These are phyloP conservation scores for Trichosporon asahii DNA, from an alignment of 1,284 basidiomycete genomes.

Conservation along the genomic window DNA sequence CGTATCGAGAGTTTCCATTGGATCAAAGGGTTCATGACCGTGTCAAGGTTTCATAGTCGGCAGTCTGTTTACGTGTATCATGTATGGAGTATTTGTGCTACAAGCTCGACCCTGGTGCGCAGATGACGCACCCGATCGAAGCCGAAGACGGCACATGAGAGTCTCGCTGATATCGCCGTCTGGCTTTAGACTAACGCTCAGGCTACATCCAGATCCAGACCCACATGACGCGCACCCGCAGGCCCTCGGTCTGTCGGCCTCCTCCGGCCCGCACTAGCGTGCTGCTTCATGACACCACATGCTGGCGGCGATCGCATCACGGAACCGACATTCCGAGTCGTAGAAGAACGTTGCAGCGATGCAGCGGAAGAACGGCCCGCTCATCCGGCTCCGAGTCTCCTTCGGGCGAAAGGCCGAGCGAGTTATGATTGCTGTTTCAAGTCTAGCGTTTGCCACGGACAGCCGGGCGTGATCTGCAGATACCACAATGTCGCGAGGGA, in stretches of 20 bases:
- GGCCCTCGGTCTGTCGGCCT: neutral
- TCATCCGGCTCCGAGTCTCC: neutral
- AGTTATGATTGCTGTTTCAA: no score
- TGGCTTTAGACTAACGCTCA: neutral
- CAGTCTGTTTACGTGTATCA: constrained; percentile 4
- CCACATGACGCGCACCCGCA: neutral
- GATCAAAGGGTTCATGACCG: neutral
- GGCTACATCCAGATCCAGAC: neutral
- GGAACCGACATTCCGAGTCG: neutral
- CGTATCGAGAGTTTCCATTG: neutral
- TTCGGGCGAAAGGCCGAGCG: no score
- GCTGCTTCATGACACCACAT: neutral
- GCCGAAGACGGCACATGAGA: neutral
- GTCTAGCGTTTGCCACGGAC: no score
- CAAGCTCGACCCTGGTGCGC: no score
- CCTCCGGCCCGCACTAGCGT: neutral
- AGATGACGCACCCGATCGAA: neutral
- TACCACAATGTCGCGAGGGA: no score
- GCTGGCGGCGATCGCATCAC: neutral
- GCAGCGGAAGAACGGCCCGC: neutral
- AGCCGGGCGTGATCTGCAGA: no score
- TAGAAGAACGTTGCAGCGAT: no score
- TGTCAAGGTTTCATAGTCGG: constrained; percentile 3
- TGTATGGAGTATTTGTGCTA: neutral
- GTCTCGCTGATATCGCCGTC: neutral